Conservation (phyloP, 1,284 basidiomycete species). For the Rhodotorula mucilaginosa region DNA sequence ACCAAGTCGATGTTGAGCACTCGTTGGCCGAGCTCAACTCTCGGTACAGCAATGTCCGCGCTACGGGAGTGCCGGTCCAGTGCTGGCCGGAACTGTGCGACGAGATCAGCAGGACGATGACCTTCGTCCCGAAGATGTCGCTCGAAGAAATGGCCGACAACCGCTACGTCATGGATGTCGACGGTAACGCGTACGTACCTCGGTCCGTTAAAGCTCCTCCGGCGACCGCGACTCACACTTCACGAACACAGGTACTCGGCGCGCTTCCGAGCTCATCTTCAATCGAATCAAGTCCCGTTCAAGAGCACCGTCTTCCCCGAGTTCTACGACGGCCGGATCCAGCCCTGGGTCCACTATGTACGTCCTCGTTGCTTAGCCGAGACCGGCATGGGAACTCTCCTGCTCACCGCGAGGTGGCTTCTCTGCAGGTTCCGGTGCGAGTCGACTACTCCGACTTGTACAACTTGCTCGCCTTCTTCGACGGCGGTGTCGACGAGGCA, state of each 20-base stretch:
- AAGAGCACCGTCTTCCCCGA: slow-evolving; percentile 62
- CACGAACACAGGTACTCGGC: not conserved
- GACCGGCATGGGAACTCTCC: no score
- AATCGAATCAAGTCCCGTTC: slow-evolving; percentile 62
- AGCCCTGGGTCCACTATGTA: slow-evolving; percentile 44
- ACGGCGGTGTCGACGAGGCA: slow-evolving; percentile 48
- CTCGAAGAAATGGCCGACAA: slow-evolving; percentile 41
- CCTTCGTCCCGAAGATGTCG: not conserved
- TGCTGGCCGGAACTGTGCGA: slow-evolving; percentile 19
- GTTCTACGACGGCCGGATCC: slow-evolving; percentile 47
- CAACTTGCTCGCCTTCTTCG: slow-evolving; percentile 55
- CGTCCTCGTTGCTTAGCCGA: slow-evolving; percentile 29
- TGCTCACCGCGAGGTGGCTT: not conserved
- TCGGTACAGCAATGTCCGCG: slow-evolving; percentile 14
- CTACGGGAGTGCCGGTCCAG: slow-evolving; percentile 18
- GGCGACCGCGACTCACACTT: no score
- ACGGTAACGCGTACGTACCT: slow-evolving; percentile 49
- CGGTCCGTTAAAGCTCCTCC: not conserved
- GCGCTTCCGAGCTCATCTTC: slow-evolving; percentile 54
- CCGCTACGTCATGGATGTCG: slow-evolving; percentile 52
- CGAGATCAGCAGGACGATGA: slow-evolving; percentile 12
- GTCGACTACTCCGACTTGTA: slow-evolving; percentile 55
- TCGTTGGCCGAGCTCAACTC: slow-evolving; percentile 6
- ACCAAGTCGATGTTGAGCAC: slow-evolving; percentile 25
- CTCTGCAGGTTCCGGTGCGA: slow-evolving; percentile 48